Conservation (phyloP, 345 rosid genomes). For the Arabidopsis suecica region DNA sequence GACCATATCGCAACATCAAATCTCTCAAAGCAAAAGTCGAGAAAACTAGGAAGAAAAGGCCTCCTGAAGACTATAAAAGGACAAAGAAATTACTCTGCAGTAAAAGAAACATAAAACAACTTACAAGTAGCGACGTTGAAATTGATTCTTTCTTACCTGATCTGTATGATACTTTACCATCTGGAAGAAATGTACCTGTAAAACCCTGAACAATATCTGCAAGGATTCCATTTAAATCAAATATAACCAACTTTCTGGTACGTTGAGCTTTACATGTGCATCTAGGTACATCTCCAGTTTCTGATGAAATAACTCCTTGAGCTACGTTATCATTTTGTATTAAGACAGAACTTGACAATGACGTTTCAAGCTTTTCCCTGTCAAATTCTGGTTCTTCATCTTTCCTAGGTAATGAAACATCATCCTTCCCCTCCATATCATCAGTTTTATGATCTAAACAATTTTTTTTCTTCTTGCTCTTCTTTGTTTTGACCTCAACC, state of each 20-base stretch:
- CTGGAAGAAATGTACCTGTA: constrained; percentile 46
- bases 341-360: constrained; percentile 34
- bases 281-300: constrained; percentile 30
- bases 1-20: constrained; percentile 92
- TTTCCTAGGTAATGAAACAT: constrained; percentile 13
- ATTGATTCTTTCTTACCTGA: constrained; percentile 55
- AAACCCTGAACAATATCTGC: constrained; percentile 55
- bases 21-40: constrained; percentile 78
- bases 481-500: constrained; percentile 13
- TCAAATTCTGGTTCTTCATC: constrained; percentile 38
- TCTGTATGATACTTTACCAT: constrained; percentile 52
- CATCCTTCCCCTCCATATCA: constrained; percentile 23
- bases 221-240: constrained; percentile 89
- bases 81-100: constrained; percentile 22
- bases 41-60: constrained; percentile 69
- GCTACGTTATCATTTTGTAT: constrained; percentile 7
- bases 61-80: constrained; percentile 68
- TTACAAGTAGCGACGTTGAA: neutral
- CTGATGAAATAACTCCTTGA: constrained; percentile 22
- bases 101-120: constrained; percentile 27
- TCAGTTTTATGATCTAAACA: constrained; percentile 30
- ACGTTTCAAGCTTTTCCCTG: constrained; percentile 20
- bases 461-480: constrained; percentile 27
- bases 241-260: constrained; percentile 71
- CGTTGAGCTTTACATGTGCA: constrained; percentile 39